Evolutionary conservation across 2,329 filamentous ascomycete genomes (phyloP), one percentile per base, ranked within the genome.

Genomic region (Didymella segeticola): DNA sequence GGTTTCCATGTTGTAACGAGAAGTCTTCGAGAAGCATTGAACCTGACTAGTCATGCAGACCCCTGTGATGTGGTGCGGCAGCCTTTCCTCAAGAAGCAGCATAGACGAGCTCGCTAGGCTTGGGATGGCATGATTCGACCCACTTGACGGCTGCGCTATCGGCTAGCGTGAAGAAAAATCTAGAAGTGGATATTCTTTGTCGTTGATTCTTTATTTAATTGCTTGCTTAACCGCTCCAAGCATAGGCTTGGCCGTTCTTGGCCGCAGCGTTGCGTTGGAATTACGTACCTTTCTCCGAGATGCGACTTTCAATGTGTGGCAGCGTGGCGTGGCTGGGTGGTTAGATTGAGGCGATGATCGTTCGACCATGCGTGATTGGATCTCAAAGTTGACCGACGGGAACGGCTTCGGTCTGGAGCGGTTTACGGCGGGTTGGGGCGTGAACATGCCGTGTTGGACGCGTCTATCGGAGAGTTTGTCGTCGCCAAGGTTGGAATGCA

Each of bases 231-330:
- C 52, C 41, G 12, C 27, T 50, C 31, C 29, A 50, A 42, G 52
- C 47, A 20, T 36, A 46, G 22, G 30, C 52, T 50, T 56, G 47
- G 52, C 46, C 52, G 52, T 50, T 50, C 46, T 56, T 56, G 42
- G 41, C 52, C 52, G 51, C 45, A 45, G 42, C 22, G 25, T 46
- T 36, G 23, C 30, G 36, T 46, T 45, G 17, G 36, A 14, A 42
- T 56, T 56, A 56, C 52, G 52, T 56, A 56, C 14, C 42, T 42
- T 56, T 43, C 52, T 47, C 52, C 52, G 52, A 56, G 52, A 45
- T 54, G 45, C 45, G 14, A 54, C 33, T 33, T 39, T 17, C 14
- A 33, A 41, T 45, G 51, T 46, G 20, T 48, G 51, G 45, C 38
- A 45, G 19, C 51, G 36, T 20, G 14, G 29, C 23, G 39, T 41